Percentiles rank a stretch among this genome's conserved stretches.
These are phyloP conservation scores for Thymus mandschuricus DNA, from an alignment of 257 asterid genomes.

Conservation along the genomic window DNA sequence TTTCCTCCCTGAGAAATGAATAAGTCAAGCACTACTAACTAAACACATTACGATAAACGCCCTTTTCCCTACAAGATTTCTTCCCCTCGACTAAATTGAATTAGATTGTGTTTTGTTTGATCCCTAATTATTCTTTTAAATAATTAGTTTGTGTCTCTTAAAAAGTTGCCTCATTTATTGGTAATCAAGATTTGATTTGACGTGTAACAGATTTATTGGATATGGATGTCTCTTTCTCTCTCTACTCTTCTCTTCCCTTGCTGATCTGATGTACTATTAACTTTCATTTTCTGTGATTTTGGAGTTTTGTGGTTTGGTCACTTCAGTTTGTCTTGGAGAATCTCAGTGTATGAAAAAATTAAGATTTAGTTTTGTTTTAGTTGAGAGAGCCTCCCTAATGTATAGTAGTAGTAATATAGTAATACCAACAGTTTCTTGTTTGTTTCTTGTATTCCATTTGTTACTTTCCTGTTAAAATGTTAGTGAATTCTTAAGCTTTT, in stretches of 20 bases:
- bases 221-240: constrained; percentile 41
- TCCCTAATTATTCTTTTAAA: constrained; percentile 23
- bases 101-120: constrained; percentile 26
- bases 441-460: constrained; percentile 23
- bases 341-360: constrained; percentile 36
- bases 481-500: constrained; percentile 9
- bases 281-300: constrained; percentile 49
- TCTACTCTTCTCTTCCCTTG: constrained; percentile 7
- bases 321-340: constrained; percentile 59
- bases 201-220: constrained; percentile 44
- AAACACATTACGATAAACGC: constrained; percentile 30
- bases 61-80: constrained; percentile 23
- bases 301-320: constrained; percentile 68
- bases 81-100: constrained; percentile 38
- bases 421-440: constrained; percentile 31
- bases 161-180: constrained; percentile 32
- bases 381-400: constrained; percentile 40
- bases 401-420: background rate
- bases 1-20: constrained; percentile 24
- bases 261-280: constrained; percentile 37
- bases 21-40: constrained; percentile 36
- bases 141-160: constrained; percentile 32
- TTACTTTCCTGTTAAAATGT: background rate
- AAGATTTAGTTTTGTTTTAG: constrained; percentile 31
- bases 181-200: constrained; percentile 48